phyloP scores from a whole-genome alignment of 2,329 filamentous ascomycete genomes.

The Verticillium longisporum region DNA sequence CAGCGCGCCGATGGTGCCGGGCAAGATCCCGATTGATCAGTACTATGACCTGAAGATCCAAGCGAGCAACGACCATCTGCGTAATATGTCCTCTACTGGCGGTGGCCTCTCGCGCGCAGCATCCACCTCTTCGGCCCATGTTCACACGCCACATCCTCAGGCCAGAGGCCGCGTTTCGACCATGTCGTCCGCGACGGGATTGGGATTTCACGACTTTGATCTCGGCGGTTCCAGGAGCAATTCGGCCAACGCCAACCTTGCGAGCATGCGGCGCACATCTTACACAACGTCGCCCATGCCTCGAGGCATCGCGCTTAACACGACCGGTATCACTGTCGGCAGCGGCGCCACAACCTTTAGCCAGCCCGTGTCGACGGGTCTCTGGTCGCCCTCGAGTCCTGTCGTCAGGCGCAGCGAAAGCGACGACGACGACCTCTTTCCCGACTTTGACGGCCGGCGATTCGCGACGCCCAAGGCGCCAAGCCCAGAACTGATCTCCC shows the following conservation, averaged over 20 bases:
- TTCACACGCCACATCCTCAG: constrained; percentile 16
- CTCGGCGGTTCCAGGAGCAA: constrained; percentile 33
- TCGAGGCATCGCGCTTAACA: constrained; percentile 15
- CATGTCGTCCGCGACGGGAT: constrained; percentile 22
- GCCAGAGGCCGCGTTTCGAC: constrained; percentile 29
- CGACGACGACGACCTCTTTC: constrained; percentile 41
- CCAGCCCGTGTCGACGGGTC: constrained; percentile 26
- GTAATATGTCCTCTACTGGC: constrained; percentile 31
- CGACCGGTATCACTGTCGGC: constrained; percentile 30
- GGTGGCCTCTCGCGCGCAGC: constrained; percentile 18
- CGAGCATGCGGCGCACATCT: constrained; percentile 24
- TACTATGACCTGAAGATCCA: constrained; percentile 68
- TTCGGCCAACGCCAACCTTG: constrained; percentile 35
- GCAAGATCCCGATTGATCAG: constrained; percentile 43
- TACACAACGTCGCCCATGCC: constrained; percentile 16
- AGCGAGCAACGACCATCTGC: constrained; percentile 70
- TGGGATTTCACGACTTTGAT: background rate
- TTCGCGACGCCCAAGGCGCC: background rate
- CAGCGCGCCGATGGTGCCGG: constrained; percentile 13
- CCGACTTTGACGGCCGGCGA: constrained; percentile 41
- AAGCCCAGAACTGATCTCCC: background rate
- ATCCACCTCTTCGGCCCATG: constrained; percentile 27
- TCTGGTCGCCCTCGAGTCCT: constrained; percentile 36
- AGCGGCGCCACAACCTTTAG: constrained; percentile 28
- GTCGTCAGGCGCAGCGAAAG: constrained; percentile 23